These are phyloP conservation scores for Fusarium sp. DNA, from an alignment of 2,329 filamentous ascomycete genomes.

Conservation along the genomic window DNA sequence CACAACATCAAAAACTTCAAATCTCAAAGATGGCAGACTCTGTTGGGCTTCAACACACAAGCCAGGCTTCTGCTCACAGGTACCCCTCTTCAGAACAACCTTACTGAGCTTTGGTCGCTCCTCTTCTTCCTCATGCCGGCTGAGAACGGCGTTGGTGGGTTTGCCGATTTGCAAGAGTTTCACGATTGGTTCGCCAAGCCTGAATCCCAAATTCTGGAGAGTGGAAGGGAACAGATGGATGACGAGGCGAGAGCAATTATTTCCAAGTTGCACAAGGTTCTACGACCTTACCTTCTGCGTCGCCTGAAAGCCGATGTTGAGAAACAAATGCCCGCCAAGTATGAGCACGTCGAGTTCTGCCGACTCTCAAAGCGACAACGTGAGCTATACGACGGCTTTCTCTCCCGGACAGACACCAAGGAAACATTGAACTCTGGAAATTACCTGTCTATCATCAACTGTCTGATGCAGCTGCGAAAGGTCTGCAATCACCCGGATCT, in stretches of 20 bases:
- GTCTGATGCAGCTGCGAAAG: slow-evolving; percentile 95
- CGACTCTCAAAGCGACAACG: slow-evolving; percentile 94
- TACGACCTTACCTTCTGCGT: slow-evolving; percentile 91
- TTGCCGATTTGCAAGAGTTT: slow-evolving; percentile 95
- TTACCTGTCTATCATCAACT: slow-evolving; percentile 98
- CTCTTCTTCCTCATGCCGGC: slow-evolving; percentile 97
- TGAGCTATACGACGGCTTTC: slow-evolving; percentile 95
- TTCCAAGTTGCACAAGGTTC: slow-evolving; percentile 90
- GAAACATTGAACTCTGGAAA: slow-evolving; percentile 92
- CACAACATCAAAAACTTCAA: slow-evolving; percentile 99
- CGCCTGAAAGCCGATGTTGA: slow-evolving; percentile 96
- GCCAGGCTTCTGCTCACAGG: slow-evolving; percentile 90
- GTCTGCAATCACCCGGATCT: slow-evolving; percentile 99
- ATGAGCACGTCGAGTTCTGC: slow-evolving; percentile 97
- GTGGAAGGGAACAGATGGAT: slow-evolving; percentile 92
- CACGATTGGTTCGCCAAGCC: slow-evolving; percentile 96
- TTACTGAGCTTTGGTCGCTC: slow-evolving; percentile 96
- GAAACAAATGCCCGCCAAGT: slow-evolving; percentile 98
- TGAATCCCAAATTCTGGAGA: slow-evolving; percentile 95
- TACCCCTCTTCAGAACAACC: slow-evolving; percentile 95
- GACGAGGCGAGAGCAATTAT: slow-evolving; percentile 94
- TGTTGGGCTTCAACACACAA: slow-evolving; percentile 92
- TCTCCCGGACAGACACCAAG: slow-evolving; percentile 89
- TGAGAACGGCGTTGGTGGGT: slow-evolving; percentile 86
- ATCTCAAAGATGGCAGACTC: slow-evolving; percentile 94